phyloP scores from a whole-genome alignment of 2,329 filamentous ascomycete species.

The Neobulgaria alba region DNA sequence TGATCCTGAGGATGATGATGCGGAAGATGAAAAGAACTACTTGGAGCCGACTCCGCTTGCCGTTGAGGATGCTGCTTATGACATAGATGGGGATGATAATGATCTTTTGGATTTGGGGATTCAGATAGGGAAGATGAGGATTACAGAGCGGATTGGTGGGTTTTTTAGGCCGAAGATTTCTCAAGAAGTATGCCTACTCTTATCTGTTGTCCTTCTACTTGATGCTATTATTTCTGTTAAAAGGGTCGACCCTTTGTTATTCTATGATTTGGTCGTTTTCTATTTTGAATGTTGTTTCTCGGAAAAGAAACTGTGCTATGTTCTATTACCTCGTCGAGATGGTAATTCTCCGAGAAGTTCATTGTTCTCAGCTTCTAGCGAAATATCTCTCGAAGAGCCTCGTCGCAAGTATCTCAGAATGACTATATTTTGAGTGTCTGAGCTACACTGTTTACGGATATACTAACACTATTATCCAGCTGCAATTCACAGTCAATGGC shows the following conservation, averaged over 20 bases:
- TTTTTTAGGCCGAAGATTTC: conserved; percentile 61
- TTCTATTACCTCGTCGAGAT: too few species aligned
- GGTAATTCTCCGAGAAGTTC: too few species aligned
- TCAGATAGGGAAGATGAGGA: conserved; percentile 60
- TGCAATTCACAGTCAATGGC: conserved; percentile 16
- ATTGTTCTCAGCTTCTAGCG: too few species aligned
- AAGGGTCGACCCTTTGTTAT: too few species aligned
- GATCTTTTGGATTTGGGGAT: conserved; percentile 66
- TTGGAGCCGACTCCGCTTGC: conserved; percentile 56
- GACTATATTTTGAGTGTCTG: too few species aligned
- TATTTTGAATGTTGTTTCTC: not conserved
- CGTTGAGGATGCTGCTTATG: conserved; percentile 59
- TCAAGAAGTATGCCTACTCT: conserved; percentile 34
- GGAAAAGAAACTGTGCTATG: too few species aligned
- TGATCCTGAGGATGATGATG: conserved; percentile 39
- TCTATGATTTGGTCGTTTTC: conserved; percentile 1
- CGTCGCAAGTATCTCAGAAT: too few species aligned
- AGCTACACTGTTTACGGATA: not conserved
- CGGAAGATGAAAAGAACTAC: conserved; percentile 47
- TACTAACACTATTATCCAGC: conserved; percentile 8
- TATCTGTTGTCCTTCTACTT: too few species aligned
- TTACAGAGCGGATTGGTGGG: conserved; percentile 67
- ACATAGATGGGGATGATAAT: conserved; percentile 53
- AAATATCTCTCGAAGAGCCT: too few species aligned
- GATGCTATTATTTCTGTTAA: too few species aligned